A percentile compares a stretch with the other conserved stretches of the same genome.
Evolutionary conservation across 2,329 filamentous ascomycete species (phyloP).

Genomic region (Colletotrichum sojae): DNA sequence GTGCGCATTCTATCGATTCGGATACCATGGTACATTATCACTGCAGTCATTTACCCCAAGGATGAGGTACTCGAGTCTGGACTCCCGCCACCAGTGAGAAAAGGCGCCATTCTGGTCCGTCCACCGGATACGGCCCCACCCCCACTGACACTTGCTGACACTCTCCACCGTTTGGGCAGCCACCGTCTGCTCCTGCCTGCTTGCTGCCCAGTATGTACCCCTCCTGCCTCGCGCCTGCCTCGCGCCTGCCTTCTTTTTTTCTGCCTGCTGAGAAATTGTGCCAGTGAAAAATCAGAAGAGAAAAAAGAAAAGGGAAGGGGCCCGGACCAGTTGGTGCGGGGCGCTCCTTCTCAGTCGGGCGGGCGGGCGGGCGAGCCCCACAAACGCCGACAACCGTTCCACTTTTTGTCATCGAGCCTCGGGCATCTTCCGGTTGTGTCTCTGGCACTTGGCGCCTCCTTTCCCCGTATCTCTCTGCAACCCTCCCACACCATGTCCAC

Average conservation of each 20-base stretch:
- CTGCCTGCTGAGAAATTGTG: conserved; percentile 9
- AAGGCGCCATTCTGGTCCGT: neutral
- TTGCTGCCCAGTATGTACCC: neutral
- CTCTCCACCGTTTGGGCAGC: conserved; percentile 21
- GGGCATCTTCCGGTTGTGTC: conserved; percentile 35
- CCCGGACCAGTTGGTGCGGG: conserved; percentile 7
- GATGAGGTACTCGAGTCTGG: neutral
- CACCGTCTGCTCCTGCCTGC: conserved; percentile 3
- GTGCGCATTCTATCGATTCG: no score
- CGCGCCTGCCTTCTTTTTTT: neutral
- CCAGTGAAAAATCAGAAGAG: no score
- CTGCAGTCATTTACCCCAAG: no score
- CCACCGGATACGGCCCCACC: conserved; percentile 12
- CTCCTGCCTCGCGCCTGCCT: neutral
- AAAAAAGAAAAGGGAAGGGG: neutral
- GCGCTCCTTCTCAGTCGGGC: conserved; percentile 19
- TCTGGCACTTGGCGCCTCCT: conserved; percentile 7
- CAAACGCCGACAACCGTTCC: conserved; percentile 1
- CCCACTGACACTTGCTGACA: conserved; percentile 22
- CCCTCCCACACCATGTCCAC: neutral
- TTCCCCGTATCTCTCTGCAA: neutral
- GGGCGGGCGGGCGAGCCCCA: neutral
- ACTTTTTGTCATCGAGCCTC: conserved; percentile 2
- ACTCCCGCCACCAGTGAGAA: neutral
- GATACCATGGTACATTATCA: no score